A percentile compares a stretch with the other conserved stretches of the same genome.
phyloP scores from a whole-genome alignment of 73 alveolate species.

The Breviolum minutum region DNA sequence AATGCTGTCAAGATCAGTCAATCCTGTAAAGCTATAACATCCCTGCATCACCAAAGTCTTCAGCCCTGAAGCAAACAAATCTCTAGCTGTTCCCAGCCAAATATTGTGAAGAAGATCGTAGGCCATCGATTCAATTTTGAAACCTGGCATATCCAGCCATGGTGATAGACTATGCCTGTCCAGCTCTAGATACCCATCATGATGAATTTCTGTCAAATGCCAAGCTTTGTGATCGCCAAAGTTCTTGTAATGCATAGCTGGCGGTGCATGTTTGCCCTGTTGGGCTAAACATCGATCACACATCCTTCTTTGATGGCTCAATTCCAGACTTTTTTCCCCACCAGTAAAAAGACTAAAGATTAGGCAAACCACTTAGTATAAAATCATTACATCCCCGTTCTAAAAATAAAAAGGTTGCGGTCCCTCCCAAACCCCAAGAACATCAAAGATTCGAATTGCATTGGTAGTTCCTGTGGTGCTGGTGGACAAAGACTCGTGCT shows the following conservation, averaged over 20 bases:
- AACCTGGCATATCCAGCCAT: not conserved
- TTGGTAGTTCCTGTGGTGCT: not conserved
- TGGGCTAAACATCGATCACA: slow-evolving; percentile 38
- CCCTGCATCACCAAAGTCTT: not conserved
- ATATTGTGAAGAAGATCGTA: slow-evolving; percentile 14
- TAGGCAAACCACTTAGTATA: too few relatives aligned
- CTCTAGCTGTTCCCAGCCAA: not conserved
- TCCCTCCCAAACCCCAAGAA: too few relatives aligned
- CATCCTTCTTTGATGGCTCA: not conserved
- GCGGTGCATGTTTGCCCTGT: not conserved
- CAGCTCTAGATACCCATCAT: not conserved
- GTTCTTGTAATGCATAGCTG: not conserved
- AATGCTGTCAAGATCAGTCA: not conserved
- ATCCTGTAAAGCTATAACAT: not conserved
- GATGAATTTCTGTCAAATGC: not conserved
- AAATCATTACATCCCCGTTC: too few relatives aligned
- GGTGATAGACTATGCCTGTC: not conserved
- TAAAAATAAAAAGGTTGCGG: not conserved
- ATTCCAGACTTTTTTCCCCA: not conserved
- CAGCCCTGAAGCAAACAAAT: not conserved
- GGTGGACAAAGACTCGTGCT: not conserved
- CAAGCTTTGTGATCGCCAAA: not conserved
- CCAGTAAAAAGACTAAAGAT: not conserved
- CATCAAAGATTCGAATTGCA: not conserved
- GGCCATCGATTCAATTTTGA: not conserved